phyloP scores from a whole-genome alignment of 2,329 filamentous ascomycete genomes.

The Colletotrichum nymphaeae region DNA sequence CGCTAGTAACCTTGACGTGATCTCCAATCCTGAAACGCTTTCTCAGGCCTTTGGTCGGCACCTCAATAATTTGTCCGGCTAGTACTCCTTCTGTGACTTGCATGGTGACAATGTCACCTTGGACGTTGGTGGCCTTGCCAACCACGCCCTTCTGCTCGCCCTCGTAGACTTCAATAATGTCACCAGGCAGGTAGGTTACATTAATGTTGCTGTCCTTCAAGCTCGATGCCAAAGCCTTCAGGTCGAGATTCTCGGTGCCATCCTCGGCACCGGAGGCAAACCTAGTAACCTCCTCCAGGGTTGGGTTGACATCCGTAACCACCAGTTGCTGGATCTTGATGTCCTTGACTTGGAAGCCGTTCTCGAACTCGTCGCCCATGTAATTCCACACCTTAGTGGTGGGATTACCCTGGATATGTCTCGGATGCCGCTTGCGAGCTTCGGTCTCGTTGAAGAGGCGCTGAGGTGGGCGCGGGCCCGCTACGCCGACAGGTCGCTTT shows the following conservation, averaged over 20 bases:
- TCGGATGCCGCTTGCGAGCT: constrained; percentile 86
- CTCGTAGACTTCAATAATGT: constrained; percentile 95
- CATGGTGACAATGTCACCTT: constrained; percentile 92
- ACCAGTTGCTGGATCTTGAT: constrained; percentile 88
- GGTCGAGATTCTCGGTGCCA: constrained; percentile 91
- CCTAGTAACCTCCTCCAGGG: constrained; percentile 93
- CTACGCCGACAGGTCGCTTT: constrained; percentile 73
- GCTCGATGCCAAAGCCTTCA: constrained; percentile 89
- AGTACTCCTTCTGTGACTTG: constrained; percentile 86
- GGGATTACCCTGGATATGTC: constrained; percentile 72
- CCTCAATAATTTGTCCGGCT: constrained; percentile 86
- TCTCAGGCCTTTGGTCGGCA: constrained; percentile 89
- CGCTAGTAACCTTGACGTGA: constrained; percentile 98
- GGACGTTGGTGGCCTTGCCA: constrained; percentile 86
- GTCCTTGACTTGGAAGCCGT: constrained; percentile 93
- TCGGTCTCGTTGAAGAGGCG: constrained; percentile 93
- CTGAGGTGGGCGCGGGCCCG: constrained; percentile 81
- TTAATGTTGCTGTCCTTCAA: constrained; percentile 86
- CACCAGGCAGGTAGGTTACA: constrained; percentile 89
- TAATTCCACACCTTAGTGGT: constrained; percentile 87
- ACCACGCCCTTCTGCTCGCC: constrained; percentile 94
- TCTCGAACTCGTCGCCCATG: constrained; percentile 88
- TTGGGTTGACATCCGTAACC: constrained; percentile 92
- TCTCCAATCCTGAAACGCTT: constrained; percentile 95
- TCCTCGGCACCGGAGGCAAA: constrained; percentile 92